These are phyloP conservation scores for Penicillium sp. DNA, from an alignment of 2,329 filamentous ascomycete species.

Conservation along the genomic window DNA sequence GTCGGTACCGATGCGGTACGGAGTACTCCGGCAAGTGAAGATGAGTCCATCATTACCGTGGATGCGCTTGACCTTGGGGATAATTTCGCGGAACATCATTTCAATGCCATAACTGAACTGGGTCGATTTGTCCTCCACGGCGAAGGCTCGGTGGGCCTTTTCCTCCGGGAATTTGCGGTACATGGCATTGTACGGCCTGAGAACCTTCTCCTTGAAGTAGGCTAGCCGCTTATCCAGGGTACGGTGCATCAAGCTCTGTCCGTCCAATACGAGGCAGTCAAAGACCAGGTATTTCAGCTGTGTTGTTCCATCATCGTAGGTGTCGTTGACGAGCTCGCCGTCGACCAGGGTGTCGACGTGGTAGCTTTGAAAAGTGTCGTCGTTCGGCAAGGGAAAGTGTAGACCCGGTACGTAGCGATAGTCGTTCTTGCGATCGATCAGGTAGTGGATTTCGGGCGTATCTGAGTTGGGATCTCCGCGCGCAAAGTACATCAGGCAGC, in stretches of 20 bases:
- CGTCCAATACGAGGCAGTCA: constrained; percentile 81
- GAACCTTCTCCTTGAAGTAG: constrained; percentile 75
- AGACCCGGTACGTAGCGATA: constrained; percentile 81
- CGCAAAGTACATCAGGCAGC: constrained; percentile 90
- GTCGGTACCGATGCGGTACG: constrained; percentile 88
- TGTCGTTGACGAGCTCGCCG: constrained; percentile 87
- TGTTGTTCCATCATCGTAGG: constrained; percentile 60
- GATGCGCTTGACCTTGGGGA: constrained; percentile 66
- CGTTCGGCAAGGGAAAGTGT: constrained; percentile 71
- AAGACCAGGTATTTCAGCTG: constrained; percentile 87
- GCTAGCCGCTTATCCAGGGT: constrained; percentile 85
- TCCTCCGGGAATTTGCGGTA: constrained; percentile 72
- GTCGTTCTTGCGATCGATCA: constrained; percentile 97
- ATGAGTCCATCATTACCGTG: constrained; percentile 97
- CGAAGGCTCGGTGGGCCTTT: constrained; percentile 67
- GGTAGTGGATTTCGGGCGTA: constrained; percentile 71
- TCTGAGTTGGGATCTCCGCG: constrained; percentile 51
- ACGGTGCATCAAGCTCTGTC: constrained; percentile 68
- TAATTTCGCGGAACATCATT: constrained; percentile 84
- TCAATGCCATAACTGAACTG: constrained; percentile 84
- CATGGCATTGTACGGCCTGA: constrained; percentile 71
- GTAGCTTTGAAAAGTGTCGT: constrained; percentile 59
- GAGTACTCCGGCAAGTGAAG: constrained; percentile 86
- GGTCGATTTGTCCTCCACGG: constrained; percentile 82
- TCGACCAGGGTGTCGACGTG: constrained; percentile 82